Evolutionary conservation across 192 early-diverging fungal genomes (phyloP), one percentile per base, ranked within the genome.

Genomic region (Coemansia sp.): DNA sequence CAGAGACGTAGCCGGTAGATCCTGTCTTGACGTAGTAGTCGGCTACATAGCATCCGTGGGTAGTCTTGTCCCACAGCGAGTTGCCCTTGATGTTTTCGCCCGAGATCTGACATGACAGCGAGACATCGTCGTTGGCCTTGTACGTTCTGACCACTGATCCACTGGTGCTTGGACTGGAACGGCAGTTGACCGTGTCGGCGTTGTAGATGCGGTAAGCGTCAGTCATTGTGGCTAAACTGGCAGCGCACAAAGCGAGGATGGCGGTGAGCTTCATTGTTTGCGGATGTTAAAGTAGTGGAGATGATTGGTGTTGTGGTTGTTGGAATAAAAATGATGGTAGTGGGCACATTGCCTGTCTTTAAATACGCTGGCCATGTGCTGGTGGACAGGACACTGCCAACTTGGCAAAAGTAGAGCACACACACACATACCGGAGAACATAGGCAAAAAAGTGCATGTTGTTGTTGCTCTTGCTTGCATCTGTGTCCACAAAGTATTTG

Each of bases 1-100:
- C 41, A 6, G 43, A 34, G 8, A 83, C 75, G 13, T 78, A 83
- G 29, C 80, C 80, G 3, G 33, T 60, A 34, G 62, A 64, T 0
- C 80, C 80, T 6, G 80, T 83, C 36, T 78, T 68, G 22, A 86
- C 34, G 50, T 86, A 86, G 65, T 83, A 79, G 40, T 86, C 85
- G 8, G 81, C 36, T 3, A 82, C 70, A 24, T 83, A 86, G 81
- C 81, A 83, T 38, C 75, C 78, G 29, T 80, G 72, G 15, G 58
- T 40, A 5, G 80, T 83, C 69, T 80, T 79, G 71, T 72, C 85
- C 85, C 81, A 86, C 16, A 86, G 34, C 1, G 68, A 2, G 24
- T 71, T 78, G 39, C 81, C 81, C 16, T 64, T 39, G 40, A 83
- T 52, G 29, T 31, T 75, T 15, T 69, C 34, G n/a, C 81, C 85